phyloP scores from a whole-genome alignment of 257 asterid species.

The Solanum piurae region DNA sequence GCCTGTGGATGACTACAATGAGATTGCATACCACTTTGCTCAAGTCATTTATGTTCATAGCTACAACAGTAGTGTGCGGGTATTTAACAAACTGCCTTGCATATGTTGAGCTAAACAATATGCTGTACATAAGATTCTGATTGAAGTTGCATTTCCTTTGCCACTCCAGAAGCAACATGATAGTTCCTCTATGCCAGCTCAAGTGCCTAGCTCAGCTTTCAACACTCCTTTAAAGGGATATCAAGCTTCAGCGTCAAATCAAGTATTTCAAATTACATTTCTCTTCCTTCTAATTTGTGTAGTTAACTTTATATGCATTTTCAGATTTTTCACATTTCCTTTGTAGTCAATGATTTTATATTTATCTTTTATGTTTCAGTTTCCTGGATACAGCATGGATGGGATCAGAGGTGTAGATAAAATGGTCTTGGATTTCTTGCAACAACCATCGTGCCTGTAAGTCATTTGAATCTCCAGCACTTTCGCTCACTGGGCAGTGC shows the following conservation, averaged over 20 bases:
- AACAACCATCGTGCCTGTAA: constrained; percentile 59
- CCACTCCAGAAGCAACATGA: constrained; percentile 44
- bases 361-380: constrained; percentile 24
- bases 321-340: not conserved
- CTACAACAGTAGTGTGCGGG: constrained; percentile 63
- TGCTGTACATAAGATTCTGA: not conserved
- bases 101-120: not conserved
- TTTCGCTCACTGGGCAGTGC: not conserved
- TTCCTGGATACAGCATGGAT: constrained; percentile 29
- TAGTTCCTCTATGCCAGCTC: constrained; percentile 26
- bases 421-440: constrained; percentile 45
- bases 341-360: not conserved
- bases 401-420: constrained; percentile 34
- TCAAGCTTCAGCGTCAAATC: constrained; percentile 40
- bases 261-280: not conserved
- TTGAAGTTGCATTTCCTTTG: not conserved
- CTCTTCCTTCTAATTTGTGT: not conserved
- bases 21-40: constrained; percentile 76
- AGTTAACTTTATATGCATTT: not conserved
- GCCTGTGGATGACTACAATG: constrained; percentile 68
- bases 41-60: constrained; percentile 73
- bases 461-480: constrained; percentile 16
- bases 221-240: constrained; percentile 56
- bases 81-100: constrained; percentile 17
- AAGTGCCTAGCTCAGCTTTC: constrained; percentile 32